Evolutionary conservation across 768 basidiomycete genomes (phyloP).

Genomic region (Trametes cubensis): DNA sequence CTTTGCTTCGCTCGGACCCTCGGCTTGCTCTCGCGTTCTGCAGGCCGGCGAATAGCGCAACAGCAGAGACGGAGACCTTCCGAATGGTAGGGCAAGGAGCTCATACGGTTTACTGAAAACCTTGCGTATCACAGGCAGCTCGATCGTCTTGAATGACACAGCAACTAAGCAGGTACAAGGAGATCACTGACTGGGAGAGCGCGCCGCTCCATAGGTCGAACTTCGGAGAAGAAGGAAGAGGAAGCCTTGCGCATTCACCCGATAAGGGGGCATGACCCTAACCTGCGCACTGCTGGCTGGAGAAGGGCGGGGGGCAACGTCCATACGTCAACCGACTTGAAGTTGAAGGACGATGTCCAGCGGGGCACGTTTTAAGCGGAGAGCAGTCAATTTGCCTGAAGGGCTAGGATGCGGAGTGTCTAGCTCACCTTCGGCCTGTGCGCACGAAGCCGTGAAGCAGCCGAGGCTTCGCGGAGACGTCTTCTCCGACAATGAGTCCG

Average conservation of each 20-base stretch:
- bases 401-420: conserved; percentile 6
- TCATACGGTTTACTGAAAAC: conserved; percentile 19
- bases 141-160: conserved; percentile 16
- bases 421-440: background rate
- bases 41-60: background rate
- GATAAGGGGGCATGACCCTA: conserved; percentile 21
- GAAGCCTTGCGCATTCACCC: conserved; percentile 5
- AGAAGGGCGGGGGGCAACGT: conserved; percentile 17
- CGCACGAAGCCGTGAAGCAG: conserved; percentile 17
- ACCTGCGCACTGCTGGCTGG: conserved; percentile 1
- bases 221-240: conserved; percentile 1
- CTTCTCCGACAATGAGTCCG: conserved; percentile 11
- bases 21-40: background rate
- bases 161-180: conserved; percentile 16
- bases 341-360: conserved; percentile 7
- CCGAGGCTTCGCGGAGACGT: conserved; percentile 17
- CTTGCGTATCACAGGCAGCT: conserved; percentile 25
- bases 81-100: conserved; percentile 18
- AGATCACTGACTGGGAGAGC: conserved; percentile 13
- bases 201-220: conserved; percentile 10
- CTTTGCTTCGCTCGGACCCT: conserved; percentile 16
- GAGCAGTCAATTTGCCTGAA: conserved; percentile 1
- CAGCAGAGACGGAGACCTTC: conserved; percentile 12
- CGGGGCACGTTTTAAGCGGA: conserved; percentile 16
- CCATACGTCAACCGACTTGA: conserved; percentile 12